A percentile compares a stretch with the other conserved stretches of the same genome.
Conservation (phyloP, 805 yeast species). For the Scheffersomyces stipitis region DNA sequence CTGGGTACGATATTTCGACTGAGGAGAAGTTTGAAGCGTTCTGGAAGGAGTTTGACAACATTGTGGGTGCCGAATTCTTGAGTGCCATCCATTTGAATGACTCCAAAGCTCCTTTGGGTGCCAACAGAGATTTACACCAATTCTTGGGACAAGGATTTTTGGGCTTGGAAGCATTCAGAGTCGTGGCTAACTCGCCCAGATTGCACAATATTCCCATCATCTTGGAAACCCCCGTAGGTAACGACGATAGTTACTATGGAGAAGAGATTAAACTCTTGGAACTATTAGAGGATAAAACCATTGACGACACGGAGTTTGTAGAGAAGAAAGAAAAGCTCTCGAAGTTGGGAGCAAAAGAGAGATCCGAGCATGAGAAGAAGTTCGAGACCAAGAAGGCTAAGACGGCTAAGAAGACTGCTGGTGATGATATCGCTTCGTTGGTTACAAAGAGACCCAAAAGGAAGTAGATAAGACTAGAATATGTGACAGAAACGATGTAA, state of each 20-base stretch:
- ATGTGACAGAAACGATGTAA: no score
- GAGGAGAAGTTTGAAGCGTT: slow-evolving; percentile 59
- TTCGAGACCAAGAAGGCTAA: slow-evolving; percentile 41
- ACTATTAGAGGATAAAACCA: slow-evolving; percentile 65
- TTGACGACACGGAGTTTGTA: slow-evolving; percentile 55
- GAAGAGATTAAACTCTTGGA: slow-evolving; percentile 81
- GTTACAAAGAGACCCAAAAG: slow-evolving; percentile 14
- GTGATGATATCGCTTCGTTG: slow-evolving; percentile 17
- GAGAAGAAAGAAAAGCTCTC: slow-evolving; percentile 51
- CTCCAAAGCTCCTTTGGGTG: slow-evolving; percentile 89
- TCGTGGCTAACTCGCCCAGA: slow-evolving; percentile 66
- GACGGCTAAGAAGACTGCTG: slow-evolving; percentile 9
- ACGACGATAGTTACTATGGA: slow-evolving; percentile 67
- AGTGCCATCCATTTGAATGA: slow-evolving; percentile 88
- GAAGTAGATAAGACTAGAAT: no score
- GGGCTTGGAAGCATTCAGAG: slow-evolving; percentile 81
- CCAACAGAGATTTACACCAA: slow-evolving; percentile 90
- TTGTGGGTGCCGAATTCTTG: slow-evolving; percentile 73
- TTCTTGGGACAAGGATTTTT: slow-evolving; percentile 85
- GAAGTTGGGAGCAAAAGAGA: slow-evolving; percentile 61
- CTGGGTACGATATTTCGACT: slow-evolving; percentile 85
- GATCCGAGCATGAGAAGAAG: slow-evolving; percentile 67
- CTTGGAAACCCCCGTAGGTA: slow-evolving; percentile 80
- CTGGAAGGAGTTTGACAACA: slow-evolving; percentile 73
- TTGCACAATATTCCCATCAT: slow-evolving; percentile 72